A percentile compares a stretch with the other conserved stretches of the same genome.
These are phyloP conservation scores for Penicillium sp. DNA, from an alignment of 2,329 filamentous ascomycete species.

Conservation along the genomic window DNA sequence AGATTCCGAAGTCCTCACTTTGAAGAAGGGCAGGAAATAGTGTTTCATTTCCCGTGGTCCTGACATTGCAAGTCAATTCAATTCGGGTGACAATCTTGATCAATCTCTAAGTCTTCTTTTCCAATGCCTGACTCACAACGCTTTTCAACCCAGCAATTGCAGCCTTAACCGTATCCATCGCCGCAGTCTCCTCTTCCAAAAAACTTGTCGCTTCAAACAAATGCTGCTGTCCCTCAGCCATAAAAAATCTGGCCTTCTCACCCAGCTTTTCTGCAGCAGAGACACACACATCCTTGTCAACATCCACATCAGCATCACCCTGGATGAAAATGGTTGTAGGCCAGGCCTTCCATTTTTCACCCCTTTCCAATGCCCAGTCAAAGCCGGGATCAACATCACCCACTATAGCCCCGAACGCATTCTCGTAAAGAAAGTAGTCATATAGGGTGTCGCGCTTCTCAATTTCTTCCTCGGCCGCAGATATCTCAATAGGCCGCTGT, in stretches of 20 bases:
- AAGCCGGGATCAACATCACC: neutral
- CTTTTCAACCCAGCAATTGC: neutral
- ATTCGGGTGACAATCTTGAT: too few relatives aligned
- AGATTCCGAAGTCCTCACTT: too few relatives aligned
- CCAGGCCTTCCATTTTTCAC: neutral
- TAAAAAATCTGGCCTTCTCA: neutral
- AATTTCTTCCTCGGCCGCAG: neutral
- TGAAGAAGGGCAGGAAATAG: too few relatives aligned
- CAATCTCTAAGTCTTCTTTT: neutral
- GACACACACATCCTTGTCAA: slow-evolving; percentile 3
- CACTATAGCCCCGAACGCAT: neutral
- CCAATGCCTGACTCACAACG: neutral
- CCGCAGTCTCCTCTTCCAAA: neutral
- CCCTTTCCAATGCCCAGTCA: neutral
- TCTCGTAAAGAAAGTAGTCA: neutral
- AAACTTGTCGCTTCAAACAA: slow-evolving; percentile 1
- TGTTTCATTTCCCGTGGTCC: too few relatives aligned
- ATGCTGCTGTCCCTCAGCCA: slow-evolving; percentile 1
- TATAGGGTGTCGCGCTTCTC: neutral
- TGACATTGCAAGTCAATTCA: too few relatives aligned
- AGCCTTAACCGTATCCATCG: neutral
- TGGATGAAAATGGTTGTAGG: neutral
- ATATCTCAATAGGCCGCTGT: neutral
- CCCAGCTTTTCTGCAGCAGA: neutral
- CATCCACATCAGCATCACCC: neutral